Percentiles rank a stretch among this genome's conserved stretches.
These are phyloP conservation scores for Dothiorella sarmentorum DNA, from an alignment of 2,329 filamentous ascomycete species.

Conservation along the genomic window DNA sequence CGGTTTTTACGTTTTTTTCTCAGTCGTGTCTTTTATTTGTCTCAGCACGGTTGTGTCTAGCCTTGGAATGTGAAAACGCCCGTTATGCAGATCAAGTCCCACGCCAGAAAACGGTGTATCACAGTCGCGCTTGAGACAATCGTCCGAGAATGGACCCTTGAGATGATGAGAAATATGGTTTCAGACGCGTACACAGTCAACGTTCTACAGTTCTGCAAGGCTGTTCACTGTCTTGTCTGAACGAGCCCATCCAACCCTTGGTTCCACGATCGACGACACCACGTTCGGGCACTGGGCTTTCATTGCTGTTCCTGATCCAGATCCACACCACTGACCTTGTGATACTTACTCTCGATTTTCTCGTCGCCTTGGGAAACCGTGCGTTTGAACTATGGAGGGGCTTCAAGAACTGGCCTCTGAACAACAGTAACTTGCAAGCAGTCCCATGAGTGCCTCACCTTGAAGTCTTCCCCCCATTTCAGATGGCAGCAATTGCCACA, in stretches of 20 bases:
- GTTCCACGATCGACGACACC: background rate
- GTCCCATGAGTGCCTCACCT: no score
- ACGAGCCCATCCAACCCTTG: background rate
- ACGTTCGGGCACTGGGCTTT: background rate
- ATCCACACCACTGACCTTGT: no score
- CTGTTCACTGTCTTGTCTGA: no score
- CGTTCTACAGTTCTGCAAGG: background rate
- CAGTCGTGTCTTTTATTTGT: background rate
- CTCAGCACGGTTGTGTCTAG: background rate
- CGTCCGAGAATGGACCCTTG: background rate
- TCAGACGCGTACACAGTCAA: background rate
- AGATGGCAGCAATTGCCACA: no score
- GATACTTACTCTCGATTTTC: no score
- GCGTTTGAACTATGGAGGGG: no score
- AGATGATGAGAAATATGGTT: background rate
- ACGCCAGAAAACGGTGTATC: background rate
- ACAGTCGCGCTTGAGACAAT: background rate
- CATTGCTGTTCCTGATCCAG: background rate
- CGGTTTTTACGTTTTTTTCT: background rate
- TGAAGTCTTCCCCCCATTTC: no score
- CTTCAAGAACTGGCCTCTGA: no score
- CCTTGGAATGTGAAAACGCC: constrained; percentile 6
- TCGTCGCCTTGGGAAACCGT: no score
- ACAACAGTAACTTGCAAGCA: no score
- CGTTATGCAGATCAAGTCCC: background rate